phyloP scores from a whole-genome alignment of 805 yeast species.

The Millerozyma acaciae region DNA sequence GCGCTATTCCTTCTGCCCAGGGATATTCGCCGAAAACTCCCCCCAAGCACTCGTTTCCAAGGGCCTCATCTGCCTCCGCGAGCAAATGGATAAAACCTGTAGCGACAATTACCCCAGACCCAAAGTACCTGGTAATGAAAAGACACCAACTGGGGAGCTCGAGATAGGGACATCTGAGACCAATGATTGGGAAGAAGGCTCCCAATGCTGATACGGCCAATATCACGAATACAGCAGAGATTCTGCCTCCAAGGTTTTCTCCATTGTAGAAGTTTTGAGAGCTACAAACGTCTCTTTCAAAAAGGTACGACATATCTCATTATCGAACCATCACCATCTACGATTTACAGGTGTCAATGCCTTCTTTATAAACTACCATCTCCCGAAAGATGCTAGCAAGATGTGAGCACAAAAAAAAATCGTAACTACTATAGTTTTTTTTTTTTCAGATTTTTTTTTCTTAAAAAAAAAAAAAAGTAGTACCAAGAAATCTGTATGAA shows the following conservation, averaged over 20 bases:
- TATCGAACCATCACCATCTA: no score
- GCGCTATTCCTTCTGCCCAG: conserved; percentile 50
- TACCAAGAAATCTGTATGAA: no score
- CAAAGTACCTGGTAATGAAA: conserved; percentile 69
- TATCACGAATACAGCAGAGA: conserved; percentile 28
- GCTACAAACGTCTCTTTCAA: conserved; percentile 2
- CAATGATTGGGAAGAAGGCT: conserved; percentile 30
- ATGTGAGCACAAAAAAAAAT: no score
- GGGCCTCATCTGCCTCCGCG: conserved; percentile 61
- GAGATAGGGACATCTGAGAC: conserved; percentile 15
- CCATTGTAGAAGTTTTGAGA: conserved; percentile 19
- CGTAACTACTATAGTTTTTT: no score
- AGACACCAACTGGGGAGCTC: conserved; percentile 15
- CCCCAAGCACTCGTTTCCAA: conserved; percentile 58
- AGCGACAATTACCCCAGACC: conserved; percentile 80
- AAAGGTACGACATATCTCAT: no score
- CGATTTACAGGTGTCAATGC: no score
- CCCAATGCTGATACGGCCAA: conserved; percentile 28
- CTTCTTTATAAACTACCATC: no score
- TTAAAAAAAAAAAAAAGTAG: no score
- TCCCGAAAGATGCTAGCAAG: no score
- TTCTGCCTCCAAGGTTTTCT: conserved; percentile 19
- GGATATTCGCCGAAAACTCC: conserved; percentile 53
- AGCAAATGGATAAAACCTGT: conserved; percentile 77
- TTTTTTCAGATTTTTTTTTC: no score